A percentile compares a stretch with the other conserved stretches of the same genome.
These are phyloP conservation scores for Ophiocordyceps australis DNA, from an alignment of 2,329 filamentous ascomycete species.

Conservation along the genomic window DNA sequence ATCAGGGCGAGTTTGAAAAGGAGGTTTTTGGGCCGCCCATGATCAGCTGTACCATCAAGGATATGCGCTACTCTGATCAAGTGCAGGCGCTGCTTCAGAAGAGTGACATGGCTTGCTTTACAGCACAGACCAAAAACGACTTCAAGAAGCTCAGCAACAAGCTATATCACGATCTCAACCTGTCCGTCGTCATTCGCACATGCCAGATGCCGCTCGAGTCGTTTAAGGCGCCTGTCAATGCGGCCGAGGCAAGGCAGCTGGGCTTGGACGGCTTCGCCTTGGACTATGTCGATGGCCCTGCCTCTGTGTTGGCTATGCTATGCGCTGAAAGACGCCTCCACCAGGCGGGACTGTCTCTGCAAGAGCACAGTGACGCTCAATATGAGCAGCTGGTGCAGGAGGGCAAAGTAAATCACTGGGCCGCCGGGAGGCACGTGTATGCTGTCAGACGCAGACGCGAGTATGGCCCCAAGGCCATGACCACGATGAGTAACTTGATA, in stretches of 20 bases:
- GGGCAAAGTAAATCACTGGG: constrained; percentile 46
- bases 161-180: constrained; percentile 41
- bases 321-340: constrained; percentile 58
- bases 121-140: constrained; percentile 57
- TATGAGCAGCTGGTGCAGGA: constrained; percentile 44
- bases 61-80: constrained; percentile 43
- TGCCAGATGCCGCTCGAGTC: constrained; percentile 32
- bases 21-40: constrained; percentile 69
- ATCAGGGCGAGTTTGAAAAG: constrained; percentile 52
- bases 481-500: constrained; percentile 47
- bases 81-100: constrained; percentile 30
- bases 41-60: constrained; percentile 61
- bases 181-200: constrained; percentile 57
- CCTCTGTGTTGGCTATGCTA: constrained; percentile 72
- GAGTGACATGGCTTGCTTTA: constrained; percentile 49
- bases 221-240: constrained; percentile 35
- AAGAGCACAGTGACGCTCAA: constrained; percentile 46
- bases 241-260: constrained; percentile 31
- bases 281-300: constrained; percentile 65
- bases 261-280: constrained; percentile 69
- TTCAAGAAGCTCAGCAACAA: constrained; percentile 52
- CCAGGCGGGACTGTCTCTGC: constrained; percentile 43
- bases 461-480: constrained; percentile 58
- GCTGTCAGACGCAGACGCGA: constrained; percentile 54
- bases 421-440: constrained; percentile 47